Conservation (phyloP, 2,329 filamentous ascomycete species). For the Colletotrichum lindemuthianum region DNA sequence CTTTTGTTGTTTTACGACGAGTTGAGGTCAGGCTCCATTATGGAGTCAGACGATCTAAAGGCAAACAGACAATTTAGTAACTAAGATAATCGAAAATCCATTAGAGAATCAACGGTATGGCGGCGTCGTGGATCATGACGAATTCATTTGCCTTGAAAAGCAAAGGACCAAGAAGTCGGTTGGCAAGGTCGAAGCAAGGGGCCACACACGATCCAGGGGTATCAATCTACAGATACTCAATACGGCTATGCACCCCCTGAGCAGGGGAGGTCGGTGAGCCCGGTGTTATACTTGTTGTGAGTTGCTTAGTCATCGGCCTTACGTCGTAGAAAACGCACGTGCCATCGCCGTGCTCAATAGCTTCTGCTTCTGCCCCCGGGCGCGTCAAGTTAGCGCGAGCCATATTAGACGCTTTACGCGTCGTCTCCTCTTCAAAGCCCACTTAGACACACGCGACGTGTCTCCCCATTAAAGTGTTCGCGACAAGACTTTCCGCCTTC, state of each 20-base stretch:
- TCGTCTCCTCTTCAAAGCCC: constrained; percentile 39
- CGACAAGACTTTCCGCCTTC: constrained; percentile 34
- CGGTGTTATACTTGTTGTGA: constrained; percentile 28
- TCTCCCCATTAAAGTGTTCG: constrained; percentile 46
- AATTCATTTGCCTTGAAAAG: background rate
- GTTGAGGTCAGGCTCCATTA: constrained; percentile 19
- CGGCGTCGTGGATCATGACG: too few species aligned
- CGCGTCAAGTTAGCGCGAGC: constrained; percentile 45
- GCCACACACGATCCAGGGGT: constrained; percentile 22
- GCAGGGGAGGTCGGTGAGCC: constrained; percentile 26
- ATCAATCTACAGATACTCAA: background rate
- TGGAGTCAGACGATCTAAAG: constrained; percentile 4
- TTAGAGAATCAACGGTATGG: background rate
- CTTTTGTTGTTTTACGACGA: constrained; percentile 26
- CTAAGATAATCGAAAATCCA: background rate
- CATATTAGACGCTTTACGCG: constrained; percentile 42
- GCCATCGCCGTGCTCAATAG: constrained; percentile 3
- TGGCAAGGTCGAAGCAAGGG: constrained; percentile 19
- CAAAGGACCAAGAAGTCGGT: constrained; percentile 12
- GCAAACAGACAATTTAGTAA: constrained; percentile 5
- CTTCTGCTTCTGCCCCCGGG: constrained; percentile 17
- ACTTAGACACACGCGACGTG: constrained; percentile 39
- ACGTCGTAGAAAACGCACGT: constrained; percentile 18
- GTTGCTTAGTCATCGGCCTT: background rate
- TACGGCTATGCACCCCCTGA: constrained; percentile 2